Conservation (phyloP, 495 filamentous ascomycete species). For the Tuber magnatum region DNA sequence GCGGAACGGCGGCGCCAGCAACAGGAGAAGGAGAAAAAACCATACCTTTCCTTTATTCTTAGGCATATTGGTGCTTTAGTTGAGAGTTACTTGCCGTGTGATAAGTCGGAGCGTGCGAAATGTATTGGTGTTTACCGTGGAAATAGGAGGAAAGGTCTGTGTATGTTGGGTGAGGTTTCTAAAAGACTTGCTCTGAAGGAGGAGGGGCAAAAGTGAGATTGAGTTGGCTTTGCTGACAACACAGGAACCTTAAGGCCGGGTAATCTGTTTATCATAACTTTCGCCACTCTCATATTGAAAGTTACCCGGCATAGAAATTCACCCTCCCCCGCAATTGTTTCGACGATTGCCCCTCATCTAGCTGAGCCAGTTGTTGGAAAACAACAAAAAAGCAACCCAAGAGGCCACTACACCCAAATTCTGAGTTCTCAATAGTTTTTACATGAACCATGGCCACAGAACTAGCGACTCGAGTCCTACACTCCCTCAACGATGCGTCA, state of each 20-base stretch:
- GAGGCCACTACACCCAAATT: not conserved
- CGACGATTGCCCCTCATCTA: not conserved
- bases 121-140: not conserved
- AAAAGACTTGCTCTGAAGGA: not conserved
- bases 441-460: slow-evolving; percentile 51
- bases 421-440: not conserved
- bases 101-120: not conserved
- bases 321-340: slow-evolving; percentile 1
- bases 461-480: slow-evolving; percentile 58
- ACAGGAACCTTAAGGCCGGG: not conserved
- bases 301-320: not conserved
- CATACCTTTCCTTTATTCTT: slow-evolving; percentile 98
- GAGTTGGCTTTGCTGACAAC: not conserved
- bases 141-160: not conserved
- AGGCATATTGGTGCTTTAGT: slow-evolving; percentile 58
- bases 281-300: not conserved
- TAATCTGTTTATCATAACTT: not conserved
- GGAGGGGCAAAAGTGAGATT: not conserved
- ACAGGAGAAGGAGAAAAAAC: slow-evolving; percentile 1
- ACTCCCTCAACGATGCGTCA: slow-evolving; percentile 54
- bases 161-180: not conserved
- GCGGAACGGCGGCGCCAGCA: slow-evolving; percentile 12
- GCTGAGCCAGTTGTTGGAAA: not conserved
- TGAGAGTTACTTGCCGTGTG: not conserved
- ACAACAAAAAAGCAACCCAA: not conserved